Base-by-base conservation (phyloP, 2,329 filamentous ascomycete genomes). In the Diaporthe vexans region DNA sequence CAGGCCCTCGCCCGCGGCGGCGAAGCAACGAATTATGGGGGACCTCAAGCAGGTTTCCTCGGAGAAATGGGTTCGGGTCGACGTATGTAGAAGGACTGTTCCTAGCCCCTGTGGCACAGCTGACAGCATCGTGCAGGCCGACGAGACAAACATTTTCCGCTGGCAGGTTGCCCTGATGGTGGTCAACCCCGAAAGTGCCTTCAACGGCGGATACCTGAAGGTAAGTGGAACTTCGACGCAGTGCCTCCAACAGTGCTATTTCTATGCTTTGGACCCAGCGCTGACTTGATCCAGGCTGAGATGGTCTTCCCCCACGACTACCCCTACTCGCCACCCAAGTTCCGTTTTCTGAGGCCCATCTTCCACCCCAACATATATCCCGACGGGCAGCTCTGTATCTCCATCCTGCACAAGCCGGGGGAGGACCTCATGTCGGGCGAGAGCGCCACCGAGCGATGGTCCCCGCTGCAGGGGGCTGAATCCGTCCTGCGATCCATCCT, bases 401-500 rank as follows among this genome's bases (percentile, higher is more conserved):
- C 95, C 59, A 99, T 99, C 80, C 91, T 99, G 15, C 96, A 99
- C 84, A 90, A 91, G 24, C 95, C 97, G 0, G 97, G 97, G 77
- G 95, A 98, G 76, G 96, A 98, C 81, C 91, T 94, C 78, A 96
- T 95, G 88, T 98, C 95, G 0, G 97, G 97, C 76, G 96, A 98
- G 84, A 85, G 90, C 52, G 96, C 97, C 9, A 93, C 93, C 74
- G 97, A 98, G 85, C 94, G 96, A 74, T 99, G 96, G 96, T 95
- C 94, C 8, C 95, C 97, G 1, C 92, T 97, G 5, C 96, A 98
- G 83, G 94, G 95, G 26, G 96, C 97, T 63, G 97, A 98, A 85
- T 97, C 95, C 3, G 95, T 99, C 48, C 90, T 99, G 24, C 95
- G 97, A 76, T 98, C 95, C 11, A 94, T 98, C 24, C 90, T 98